phyloP scores from a whole-genome alignment of 1,284 basidiomycete genomes.

The Xerocomus minutiporus region DNA sequence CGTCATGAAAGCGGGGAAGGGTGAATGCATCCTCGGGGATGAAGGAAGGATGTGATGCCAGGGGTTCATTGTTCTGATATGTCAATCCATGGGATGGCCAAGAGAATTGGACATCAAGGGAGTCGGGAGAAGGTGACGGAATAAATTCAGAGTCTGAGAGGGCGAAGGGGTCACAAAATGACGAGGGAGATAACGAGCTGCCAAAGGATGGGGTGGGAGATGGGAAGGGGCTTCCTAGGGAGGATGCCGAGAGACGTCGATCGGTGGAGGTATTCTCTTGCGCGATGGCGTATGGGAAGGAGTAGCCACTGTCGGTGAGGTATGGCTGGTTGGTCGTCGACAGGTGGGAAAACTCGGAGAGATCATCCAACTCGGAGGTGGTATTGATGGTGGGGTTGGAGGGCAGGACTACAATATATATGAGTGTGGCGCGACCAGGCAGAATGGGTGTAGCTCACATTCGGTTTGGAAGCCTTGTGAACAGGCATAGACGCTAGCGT shows the following conservation, averaged over 20 bases:
- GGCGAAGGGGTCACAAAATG: constrained; percentile 8
- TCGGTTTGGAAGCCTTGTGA: background rate
- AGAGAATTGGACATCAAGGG: constrained; percentile 8
- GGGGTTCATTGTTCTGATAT: constrained; percentile 13
- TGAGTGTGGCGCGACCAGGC: constrained; percentile 21
- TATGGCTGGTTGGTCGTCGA: background rate
- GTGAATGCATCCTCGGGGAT: constrained; percentile 2
- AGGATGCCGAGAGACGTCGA: constrained; percentile 13
- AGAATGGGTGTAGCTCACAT: constrained; percentile 5
- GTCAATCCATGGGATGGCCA: constrained; percentile 1
- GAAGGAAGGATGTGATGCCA: background rate
- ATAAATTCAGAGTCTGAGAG: constrained; percentile 22
- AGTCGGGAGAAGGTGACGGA: constrained; percentile 22
- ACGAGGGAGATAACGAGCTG: constrained; percentile 26
- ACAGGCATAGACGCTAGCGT: background rate
- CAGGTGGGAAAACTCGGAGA: constrained; percentile 22
- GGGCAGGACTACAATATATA: constrained; percentile 5
- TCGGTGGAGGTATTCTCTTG: constrained; percentile 6
- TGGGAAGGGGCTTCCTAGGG: constrained; percentile 16
- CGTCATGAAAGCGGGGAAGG: background rate
- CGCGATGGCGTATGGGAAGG: constrained; percentile 13
- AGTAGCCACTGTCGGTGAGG: constrained; percentile 7
- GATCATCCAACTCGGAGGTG: constrained; percentile 18
- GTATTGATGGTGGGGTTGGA: background rate
- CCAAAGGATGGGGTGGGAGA: constrained; percentile 27